Evolutionary conservation across 441 rosid genomes (phyloP), one percentile per base, ranked within the genome.

Genomic region (Bocquillonia castaneifolia): DNA sequence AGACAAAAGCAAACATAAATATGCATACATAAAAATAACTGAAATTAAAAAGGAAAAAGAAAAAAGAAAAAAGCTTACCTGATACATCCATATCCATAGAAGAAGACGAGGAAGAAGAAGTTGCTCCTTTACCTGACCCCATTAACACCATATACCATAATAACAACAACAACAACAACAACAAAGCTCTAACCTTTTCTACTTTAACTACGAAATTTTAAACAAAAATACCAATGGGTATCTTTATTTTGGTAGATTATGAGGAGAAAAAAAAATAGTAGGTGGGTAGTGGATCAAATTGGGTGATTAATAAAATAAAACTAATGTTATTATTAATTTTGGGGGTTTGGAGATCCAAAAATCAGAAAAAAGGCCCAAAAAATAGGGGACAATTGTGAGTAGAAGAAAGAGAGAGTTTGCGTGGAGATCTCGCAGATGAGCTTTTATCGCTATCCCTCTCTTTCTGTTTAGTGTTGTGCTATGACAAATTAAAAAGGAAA

Each of bases 71-170:
- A 0, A 26, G 70, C 80, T 74, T 70, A 61, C 89, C 86, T 74
- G 80, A 73, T 40, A 37, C 32, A 20, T 70, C 83, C 74, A 51
- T 51, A 26, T 71, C 84, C 74, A 62, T 71, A 6, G 90, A 81
- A 26, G 86, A 72, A 39, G 78, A 81, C 25, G 86, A 72, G 39
- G 79, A 69, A 70, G 89, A 81, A 29, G 85, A 71, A 42, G 77
- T 76, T 68, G 78, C 80, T 53, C 77, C 74, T 59, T 78, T 76
- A 45, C 79, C 77, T 20, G 80, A 73, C 61, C 87, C 86, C 87
- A 80, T 78, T 68, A 69, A 45, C 61, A 57, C 60, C 52, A 72
- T 74, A 73, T 66, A 23, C 69, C n/a, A n/a, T 63, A 71, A 1
- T 18, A 42, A 29, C 15, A 44, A 65, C 32, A 23, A 36, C 34